Base-by-base conservation (phyloP, 495 filamentous ascomycete species). In the Aspergillus nanangensis region DNA sequence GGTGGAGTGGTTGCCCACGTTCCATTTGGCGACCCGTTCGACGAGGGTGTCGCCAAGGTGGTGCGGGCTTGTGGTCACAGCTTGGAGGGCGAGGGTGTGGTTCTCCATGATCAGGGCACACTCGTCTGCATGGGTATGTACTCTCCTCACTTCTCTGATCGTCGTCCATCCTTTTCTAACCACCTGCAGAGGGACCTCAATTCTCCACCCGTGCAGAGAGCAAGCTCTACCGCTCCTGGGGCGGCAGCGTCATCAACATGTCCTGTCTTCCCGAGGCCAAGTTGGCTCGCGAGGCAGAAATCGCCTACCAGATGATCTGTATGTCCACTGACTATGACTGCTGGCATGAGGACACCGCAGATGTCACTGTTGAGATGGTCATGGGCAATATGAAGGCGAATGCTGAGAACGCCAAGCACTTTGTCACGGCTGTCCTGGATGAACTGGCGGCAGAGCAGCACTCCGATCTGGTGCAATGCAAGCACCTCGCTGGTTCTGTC, bases 301-400 rank as follows among this genome's bases (percentile, higher is more conserved):
- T 99, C 52, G 86, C 85, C 13, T 96, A 96, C 60, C 88, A 92
- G 71, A 92, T 96, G 80, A 92, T 99, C 54, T 96, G 92, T 75
- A 99, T 99, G 94, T 84, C 86, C 21, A 99, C 93, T 18, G 93
- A 99, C 69, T 99, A 99, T 58, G 94, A 99, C 67, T 95, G 91
- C 79, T 97, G 93, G 93, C 86, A 87, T 61, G 66, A 68, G 44
- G 73, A 74, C 4, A 82, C 79, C 36, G 86, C 84, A 32, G 81
- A 79, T 45, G 93, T 99, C 25, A 90, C 87, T 48, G 93, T 99
- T 7, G 88, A 88, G 60, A 96, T 96, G 86, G 94, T 99, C 11
- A 92, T 96, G 84, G 86, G 80, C 35, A 84, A 96, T 65, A 99
- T 99, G 94, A 84, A 81, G 52, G 83, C 87, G 44, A 99, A 99